Evolutionary conservation across 2,329 filamentous ascomycete species (phyloP).

Genomic region (Ophioceras dolichostomum): DNA sequence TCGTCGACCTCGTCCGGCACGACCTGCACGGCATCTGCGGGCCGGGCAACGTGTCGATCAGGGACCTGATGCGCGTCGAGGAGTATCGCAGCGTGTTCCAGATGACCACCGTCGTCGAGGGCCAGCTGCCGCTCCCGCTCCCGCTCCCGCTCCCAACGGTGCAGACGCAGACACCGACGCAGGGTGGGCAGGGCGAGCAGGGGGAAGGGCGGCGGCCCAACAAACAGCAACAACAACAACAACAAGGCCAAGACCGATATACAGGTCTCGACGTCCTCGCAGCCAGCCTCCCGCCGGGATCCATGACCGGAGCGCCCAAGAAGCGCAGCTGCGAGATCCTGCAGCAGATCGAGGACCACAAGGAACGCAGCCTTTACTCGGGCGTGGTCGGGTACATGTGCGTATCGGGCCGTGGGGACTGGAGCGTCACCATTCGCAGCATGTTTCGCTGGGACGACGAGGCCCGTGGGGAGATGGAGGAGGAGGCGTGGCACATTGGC

Average conservation of each 20-base stretch:
- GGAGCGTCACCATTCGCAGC: constrained; percentile 81
- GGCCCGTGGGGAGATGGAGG: constrained; percentile 20
- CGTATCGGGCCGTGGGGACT: constrained; percentile 73
- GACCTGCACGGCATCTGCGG: constrained; percentile 81
- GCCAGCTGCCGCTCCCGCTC: constrained; percentile 32
- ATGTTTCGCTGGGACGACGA: constrained; percentile 64
- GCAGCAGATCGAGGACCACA: constrained; percentile 48
- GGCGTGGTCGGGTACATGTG: constrained; percentile 87
- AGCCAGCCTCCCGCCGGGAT: constrained; percentile 72
- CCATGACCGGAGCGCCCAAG: constrained; percentile 95
- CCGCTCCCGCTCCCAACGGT: too few species aligned
- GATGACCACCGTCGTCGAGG: constrained; percentile 81
- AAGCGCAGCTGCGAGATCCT: constrained; percentile 83
- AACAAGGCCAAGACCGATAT: constrained; percentile 21
- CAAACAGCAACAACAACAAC: too few species aligned
- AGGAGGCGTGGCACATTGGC: constrained; percentile 68
- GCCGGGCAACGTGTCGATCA: constrained; percentile 58
- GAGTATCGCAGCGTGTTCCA: constrained; percentile 87
- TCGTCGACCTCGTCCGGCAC: constrained; percentile 90
- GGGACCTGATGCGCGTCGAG: constrained; percentile 73
- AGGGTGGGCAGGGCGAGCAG: background rate
- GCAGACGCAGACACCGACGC: background rate
- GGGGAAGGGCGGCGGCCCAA: too few species aligned
- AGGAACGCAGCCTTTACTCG: constrained; percentile 66
- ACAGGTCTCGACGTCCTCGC: constrained; percentile 67